A percentile compares a stretch with the other conserved stretches of the same genome.
Evolutionary conservation across 768 basidiomycete genomes (phyloP).

Genomic region (Amanita pseudoporphyria): DNA sequence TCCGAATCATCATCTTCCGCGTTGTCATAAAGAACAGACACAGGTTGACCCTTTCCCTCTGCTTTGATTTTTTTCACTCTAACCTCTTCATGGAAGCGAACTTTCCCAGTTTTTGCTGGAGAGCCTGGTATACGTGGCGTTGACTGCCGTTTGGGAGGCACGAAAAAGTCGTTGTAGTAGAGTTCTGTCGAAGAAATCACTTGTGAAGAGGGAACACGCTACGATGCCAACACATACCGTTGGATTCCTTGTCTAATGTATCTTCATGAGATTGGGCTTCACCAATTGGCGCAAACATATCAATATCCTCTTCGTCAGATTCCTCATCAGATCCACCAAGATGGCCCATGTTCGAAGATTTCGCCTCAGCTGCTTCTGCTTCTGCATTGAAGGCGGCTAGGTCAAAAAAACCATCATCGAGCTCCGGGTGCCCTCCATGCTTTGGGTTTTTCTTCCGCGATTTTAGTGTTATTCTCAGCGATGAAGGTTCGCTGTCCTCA

Average conservation of each 20-base stretch:
- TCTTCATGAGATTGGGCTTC: slow-evolving; percentile 32
- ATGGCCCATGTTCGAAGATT: slow-evolving; percentile 47
- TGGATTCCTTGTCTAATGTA: slow-evolving; percentile 30
- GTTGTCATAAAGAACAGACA: slow-evolving; percentile 34
- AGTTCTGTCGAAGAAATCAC: slow-evolving; percentile 32
- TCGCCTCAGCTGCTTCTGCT: slow-evolving; percentile 69
- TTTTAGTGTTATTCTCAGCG: slow-evolving; percentile 16
- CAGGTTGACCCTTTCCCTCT: slow-evolving; percentile 53
- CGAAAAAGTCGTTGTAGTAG: slow-evolving; percentile 78
- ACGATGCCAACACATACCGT: slow-evolving; percentile 24
- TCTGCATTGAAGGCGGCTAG: slow-evolving; percentile 82
- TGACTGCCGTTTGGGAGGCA: slow-evolving; percentile 34
- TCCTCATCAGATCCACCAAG: slow-evolving; percentile 37
- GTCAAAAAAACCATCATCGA: slow-evolving; percentile 90
- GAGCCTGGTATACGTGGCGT: slow-evolving; percentile 12
- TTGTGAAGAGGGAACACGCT: slow-evolving; percentile 1
- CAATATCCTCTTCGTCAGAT: slow-evolving; percentile 46
- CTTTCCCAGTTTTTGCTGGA: slow-evolving; percentile 28
- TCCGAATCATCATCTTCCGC: slow-evolving; percentile 27
- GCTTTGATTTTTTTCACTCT: slow-evolving; percentile 73
- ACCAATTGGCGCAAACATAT: slow-evolving; percentile 59
- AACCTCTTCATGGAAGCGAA: slow-evolving; percentile 77
- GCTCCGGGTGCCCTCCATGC: slow-evolving; percentile 20
- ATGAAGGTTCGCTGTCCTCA: slow-evolving; percentile 22
- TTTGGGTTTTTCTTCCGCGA: slow-evolving; percentile 16